These are phyloP conservation scores for Kodamaea ohmeri DNA, from an alignment of 1,139 yeast genomes.

Conservation along the genomic window DNA sequence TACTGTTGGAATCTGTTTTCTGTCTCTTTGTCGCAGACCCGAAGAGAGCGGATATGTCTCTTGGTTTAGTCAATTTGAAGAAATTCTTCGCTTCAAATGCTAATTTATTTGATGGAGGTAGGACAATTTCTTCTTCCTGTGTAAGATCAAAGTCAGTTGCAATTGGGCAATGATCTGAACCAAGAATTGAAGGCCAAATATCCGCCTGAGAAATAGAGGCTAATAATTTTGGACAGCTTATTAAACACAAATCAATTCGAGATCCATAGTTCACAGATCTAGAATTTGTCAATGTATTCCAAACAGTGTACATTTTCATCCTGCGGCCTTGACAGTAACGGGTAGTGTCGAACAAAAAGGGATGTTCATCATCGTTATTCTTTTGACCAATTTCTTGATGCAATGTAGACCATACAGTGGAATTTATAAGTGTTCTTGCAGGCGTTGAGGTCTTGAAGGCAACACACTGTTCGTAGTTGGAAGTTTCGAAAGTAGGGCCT, in stretches of 20 bases:
- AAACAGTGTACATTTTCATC: slow-evolving; percentile 77
- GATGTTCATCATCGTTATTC: slow-evolving; percentile 13
- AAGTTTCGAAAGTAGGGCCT: slow-evolving; percentile 37
- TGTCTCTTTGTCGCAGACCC: slow-evolving; percentile 1
- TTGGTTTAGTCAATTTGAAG: slow-evolving; percentile 46
- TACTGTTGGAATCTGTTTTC: neutral
- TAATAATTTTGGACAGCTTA: slow-evolving; percentile 37
- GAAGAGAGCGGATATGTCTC: slow-evolving; percentile 57
- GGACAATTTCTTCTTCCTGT: slow-evolving; percentile 6
- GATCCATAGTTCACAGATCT: slow-evolving; percentile 86
- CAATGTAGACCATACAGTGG: slow-evolving; percentile 22
- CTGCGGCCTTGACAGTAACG: slow-evolving; percentile 57
- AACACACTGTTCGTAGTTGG: slow-evolving; percentile 36
- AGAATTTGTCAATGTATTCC: slow-evolving; percentile 82
- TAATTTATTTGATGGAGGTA: slow-evolving; percentile 20
- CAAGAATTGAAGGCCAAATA: slow-evolving; percentile 67
- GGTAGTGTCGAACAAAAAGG: slow-evolving; percentile 61
- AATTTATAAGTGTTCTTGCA: slow-evolving; percentile 45
- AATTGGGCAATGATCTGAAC: slow-evolving; percentile 95
- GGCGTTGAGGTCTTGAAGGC: slow-evolving; percentile 41
- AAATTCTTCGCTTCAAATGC: slow-evolving; percentile 56
- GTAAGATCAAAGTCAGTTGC: slow-evolving; percentile 57
- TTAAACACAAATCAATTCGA: slow-evolving; percentile 74
- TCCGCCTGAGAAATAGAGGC: slow-evolving; percentile 46
- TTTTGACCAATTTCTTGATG: slow-evolving; percentile 9